Evolutionary conservation across 176 grass and related monocot genomes (phyloP), one percentile per base, ranked within the genome.

Genomic region (Themeda triandra): DNA sequence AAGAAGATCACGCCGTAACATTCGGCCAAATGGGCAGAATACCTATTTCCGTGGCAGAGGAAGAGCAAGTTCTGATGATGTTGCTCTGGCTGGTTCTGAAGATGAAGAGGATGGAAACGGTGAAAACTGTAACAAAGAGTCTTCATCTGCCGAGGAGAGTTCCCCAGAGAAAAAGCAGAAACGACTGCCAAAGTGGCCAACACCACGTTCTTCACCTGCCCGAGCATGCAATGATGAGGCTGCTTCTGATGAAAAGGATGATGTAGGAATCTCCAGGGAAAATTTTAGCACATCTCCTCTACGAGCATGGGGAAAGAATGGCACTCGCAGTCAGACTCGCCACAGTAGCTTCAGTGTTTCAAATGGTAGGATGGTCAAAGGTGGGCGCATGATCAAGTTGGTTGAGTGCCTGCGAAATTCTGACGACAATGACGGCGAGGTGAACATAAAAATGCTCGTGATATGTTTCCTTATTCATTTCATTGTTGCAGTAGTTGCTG

Each of bases 281-380:
- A 87, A 81, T 76, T 60, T 89, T 46, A 83, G 76, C 51, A 80
- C 80, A 58, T 95, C 93, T 58, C 90, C 93, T 51, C 86, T 95
- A 71, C 88, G 83, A 80, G 88, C 89, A 13, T 95, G 93, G 93
- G 93, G 93, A 23, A 95, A 95, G 80, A 95, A 95, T 78, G 93
- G 90, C 58, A 76, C 93, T 10, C 93, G 90, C 17, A 95, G 90
- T 85, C 93, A 95, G 84, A 92, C 83, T 39, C 88, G 93, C 28
- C 77, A 92, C 88, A 87, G 90, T 30, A 88, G 85, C 80, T 80
- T 84, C 56, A 56, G 86, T 69, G 82, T 73, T 76, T 92, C 89
- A 85, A 88, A 85, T 87, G 86, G 91, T 31, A 92, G 90, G 80
- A 32, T 91, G 40, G 88, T 69, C 62, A 95, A 91, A 82, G 93